Base-by-base conservation (phyloP, 2,329 filamentous ascomycete species). In the Penicillium fuscoglaucum region DNA sequence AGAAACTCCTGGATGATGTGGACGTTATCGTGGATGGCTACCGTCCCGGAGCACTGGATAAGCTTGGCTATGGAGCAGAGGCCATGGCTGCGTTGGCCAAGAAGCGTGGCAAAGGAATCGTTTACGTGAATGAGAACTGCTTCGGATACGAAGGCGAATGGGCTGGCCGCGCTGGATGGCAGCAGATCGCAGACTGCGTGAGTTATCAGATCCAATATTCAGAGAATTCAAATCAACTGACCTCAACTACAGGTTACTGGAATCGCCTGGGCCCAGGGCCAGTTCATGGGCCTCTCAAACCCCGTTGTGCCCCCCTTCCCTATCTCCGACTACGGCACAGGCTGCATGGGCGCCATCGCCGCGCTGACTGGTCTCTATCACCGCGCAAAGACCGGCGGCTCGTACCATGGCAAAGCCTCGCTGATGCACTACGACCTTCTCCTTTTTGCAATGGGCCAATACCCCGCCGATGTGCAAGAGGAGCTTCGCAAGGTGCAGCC, bases 81-180 rank as follows among this genome's bases (percentile, higher is more conserved):
- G 77, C 78, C 28, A 78, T 90, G 26, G 75, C 82, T 0, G 75
- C 81, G 4, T 68, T 87, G 35, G 84, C 84, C 0, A 75, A 80
- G 58, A 74, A 79, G 58, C 80, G 87, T 19, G 81, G 83, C 2
- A 84, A 82, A 66, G 88, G 88, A 1, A 83, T 88, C 35, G 80
- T 91, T 10, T 90, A 90, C 67, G 86, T 90, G n/a, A 82, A 84
- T 35, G 88, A 91, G 71, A 87, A 90, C 69, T 90, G 88, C 70
- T 90, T 90, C 64, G 88, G 88, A 0, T 85, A 83, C 35, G 76
- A 81, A 31, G 84, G 82, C 6, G 84, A 87, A 58, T 90, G 87
- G 87, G 81, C 83, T 1, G 73, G 76, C 8, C 79, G 87, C 4
- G 83, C 86, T 6, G 88, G 88, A 7, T 90, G 88, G 88, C 88